Base-by-base conservation (phyloP, 2,329 filamentous ascomycete species). In the Botryotinia narcissicola region DNA sequence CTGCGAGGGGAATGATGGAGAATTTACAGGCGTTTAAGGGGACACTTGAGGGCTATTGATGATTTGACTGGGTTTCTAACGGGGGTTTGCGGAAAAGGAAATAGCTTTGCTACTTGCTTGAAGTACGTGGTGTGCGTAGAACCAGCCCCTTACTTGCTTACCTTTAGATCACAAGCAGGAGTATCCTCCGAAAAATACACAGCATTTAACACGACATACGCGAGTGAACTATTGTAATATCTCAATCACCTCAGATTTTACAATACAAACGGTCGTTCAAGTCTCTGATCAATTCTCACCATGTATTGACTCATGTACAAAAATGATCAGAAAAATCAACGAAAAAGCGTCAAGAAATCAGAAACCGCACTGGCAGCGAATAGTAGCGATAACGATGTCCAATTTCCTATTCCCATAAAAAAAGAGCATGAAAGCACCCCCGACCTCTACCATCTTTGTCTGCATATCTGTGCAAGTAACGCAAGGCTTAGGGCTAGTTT, bases 321-420 rank as follows among this genome's bases (percentile, higher is more conserved):
- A 16, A 37, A 16, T 9, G 0, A 37, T 25, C 32, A 25, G 59
- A 12, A 1, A 10, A n/a, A 37, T 12, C 5, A 61, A 9, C 3
- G 2, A 6, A 22, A 61, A n/a, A n/a, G 5, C 2, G 7, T 7
- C 12, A 8, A 40, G 12, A 40, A 25, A 16, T 40, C 4, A n/a
- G 12, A 25, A 25, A 2, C 10, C 12, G 0, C 32, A 61, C 35
- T 16, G n/a, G 3, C 57, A 25, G 32, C 4, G 7, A 40, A 62
- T 40, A 62, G 18, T 29, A 7, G 14, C 25, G 9, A 29, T 4
- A 10, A 20, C 0, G 0, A 3, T 5, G 1, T 29, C 10, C 3
- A 7, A 2, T 42, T 42, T 25, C 2, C 3, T 0, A 25, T 37
- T 10, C 1, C 1, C 10, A 25, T 25, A 35, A 25, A 18, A 37